Percentiles rank a stretch among this genome's conserved stretches.
phyloP scores from a whole-genome alignment of 1,284 basidiomycete species.

The Chalciporus sp. region DNA sequence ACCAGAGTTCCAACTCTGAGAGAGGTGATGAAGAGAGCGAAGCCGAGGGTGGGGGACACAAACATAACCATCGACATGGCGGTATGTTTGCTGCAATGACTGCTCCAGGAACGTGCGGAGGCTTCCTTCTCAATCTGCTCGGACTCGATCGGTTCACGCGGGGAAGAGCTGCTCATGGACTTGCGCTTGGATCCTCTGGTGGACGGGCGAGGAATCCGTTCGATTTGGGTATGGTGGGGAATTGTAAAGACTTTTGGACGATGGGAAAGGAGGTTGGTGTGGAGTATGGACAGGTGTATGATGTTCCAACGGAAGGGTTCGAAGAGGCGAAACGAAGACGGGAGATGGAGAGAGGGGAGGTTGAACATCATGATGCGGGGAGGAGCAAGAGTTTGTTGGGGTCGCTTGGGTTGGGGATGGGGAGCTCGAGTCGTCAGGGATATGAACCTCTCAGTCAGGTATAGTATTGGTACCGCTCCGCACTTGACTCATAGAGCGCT shows the following conservation, averaged over 20 bases:
- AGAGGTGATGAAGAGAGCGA: constrained; percentile 61
- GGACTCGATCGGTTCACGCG: constrained; percentile 94
- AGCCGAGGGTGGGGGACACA: constrained; percentile 47
- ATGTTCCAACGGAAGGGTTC: constrained; percentile 85
- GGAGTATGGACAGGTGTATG: constrained; percentile 89
- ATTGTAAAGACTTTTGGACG: constrained; percentile 97
- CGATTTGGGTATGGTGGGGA: constrained; percentile 80
- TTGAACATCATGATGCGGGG: constrained; percentile 40
- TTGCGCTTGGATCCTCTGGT: constrained; percentile 46
- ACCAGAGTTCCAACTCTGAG: constrained; percentile 35
- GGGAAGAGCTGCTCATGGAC: constrained; percentile 84
- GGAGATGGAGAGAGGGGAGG: constrained; percentile 47
- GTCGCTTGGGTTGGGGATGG: constrained; percentile 45
- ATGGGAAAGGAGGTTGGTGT: constrained; percentile 83
- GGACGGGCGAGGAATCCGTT: constrained; percentile 81
- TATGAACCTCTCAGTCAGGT: constrained; percentile 41
- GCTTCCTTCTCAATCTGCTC: constrained; percentile 85
- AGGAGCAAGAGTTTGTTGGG: constrained; percentile 44
- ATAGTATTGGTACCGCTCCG: constrained; percentile 6
- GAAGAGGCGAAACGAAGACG: constrained; percentile 63
- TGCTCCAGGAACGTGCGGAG: constrained; percentile 38
- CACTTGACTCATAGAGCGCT: neutral
- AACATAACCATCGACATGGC: constrained; percentile 45
- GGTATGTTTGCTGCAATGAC: constrained; percentile 35
- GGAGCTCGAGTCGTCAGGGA: constrained; percentile 35